Evolutionary conservation across 257 asterid genomes (phyloP), one percentile per base, ranked within the genome.

Genomic region (Solanum peruvianum): DNA sequence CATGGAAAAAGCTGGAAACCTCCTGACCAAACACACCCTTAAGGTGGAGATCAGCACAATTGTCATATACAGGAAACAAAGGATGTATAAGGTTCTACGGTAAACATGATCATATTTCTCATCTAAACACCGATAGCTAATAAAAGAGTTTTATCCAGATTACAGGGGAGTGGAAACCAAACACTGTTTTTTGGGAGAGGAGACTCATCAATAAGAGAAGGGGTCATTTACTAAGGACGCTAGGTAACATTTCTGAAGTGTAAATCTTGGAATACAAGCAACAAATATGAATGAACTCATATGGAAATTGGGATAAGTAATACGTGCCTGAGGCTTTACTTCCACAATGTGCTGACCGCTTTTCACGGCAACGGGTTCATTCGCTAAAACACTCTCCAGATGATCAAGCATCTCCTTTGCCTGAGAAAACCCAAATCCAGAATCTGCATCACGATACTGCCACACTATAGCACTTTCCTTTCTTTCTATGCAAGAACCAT

Each of bases 361-460:
- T 89, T 96, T 96, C 77, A 96, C 99, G 21, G 98, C 94, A 85
- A 96, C 99, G 9, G 98, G 98, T 87, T 96, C 99, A 86, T 96
- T 96, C 75, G 99, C 99, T 87, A 96, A 89, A 89, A 95, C 98
- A 86, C 98, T 95, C 92, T 96, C 99, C 42, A 96, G 92, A 90
- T 96, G 99, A 91, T 96, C 99, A 92, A 96, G 88, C 94, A 96
- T 94, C 92, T 96, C 98, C 91, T 94, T 94, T 7, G 98, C 98
- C 91, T 96, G 98, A 87, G 98, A 91, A 89, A 87, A 94, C 81
- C 98, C 98, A 84, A 94, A 96, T 37, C 93, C 96, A 7, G 98
- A 92, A 87, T 94, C 98, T 27, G 98, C 98, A 91, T 95, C 98
- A 29, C 93, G 90, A 87, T 94, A 94, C 88, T 95, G 98, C 98